Conservation (phyloP, 179 eudicot genomes). For the Amaranthus tricolor region DNA sequence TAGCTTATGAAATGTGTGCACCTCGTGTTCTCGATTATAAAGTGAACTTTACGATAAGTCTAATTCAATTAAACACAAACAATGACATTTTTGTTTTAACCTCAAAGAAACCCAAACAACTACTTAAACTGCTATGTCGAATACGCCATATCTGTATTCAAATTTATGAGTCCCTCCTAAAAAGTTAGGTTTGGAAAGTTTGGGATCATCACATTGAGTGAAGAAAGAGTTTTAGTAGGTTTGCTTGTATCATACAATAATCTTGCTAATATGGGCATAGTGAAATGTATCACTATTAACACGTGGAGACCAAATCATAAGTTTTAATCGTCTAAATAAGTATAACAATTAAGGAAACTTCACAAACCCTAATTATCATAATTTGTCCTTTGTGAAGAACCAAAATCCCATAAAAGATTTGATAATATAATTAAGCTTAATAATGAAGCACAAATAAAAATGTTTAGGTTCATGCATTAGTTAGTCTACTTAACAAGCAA, state of each 20-base stretch:
- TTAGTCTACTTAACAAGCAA: slow-evolving; percentile 7
- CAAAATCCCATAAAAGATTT: slow-evolving; percentile 9
- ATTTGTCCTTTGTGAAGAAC: not conserved
- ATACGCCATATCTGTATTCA: too few relatives aligned
- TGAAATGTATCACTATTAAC: slow-evolving; percentile 3
- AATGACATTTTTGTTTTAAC: too few relatives aligned
- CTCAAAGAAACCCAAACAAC: too few relatives aligned
- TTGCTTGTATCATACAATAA: not conserved
- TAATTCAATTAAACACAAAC: too few relatives aligned
- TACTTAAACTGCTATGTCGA: too few relatives aligned
- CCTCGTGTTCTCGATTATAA: too few relatives aligned
- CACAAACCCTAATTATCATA: not conserved
- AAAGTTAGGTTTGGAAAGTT: not conserved
- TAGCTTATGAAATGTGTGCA: too few relatives aligned
- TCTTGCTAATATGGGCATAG: not conserved
- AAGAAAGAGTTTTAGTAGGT: not conserved
- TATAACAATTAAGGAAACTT: not conserved
- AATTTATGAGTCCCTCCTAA: too few relatives aligned
- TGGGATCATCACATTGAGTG: not conserved
- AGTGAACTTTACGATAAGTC: too few relatives aligned
- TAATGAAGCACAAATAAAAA: slow-evolving; percentile 18
- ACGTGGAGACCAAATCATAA: slow-evolving; percentile 2
- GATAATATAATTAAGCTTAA: slow-evolving; percentile 5
- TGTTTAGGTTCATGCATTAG: slow-evolving; percentile 32
- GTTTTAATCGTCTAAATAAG: slow-evolving; percentile 2